Conservation (phyloP, 495 filamentous ascomycete species). For the Aspergillus nidulans region DNA sequence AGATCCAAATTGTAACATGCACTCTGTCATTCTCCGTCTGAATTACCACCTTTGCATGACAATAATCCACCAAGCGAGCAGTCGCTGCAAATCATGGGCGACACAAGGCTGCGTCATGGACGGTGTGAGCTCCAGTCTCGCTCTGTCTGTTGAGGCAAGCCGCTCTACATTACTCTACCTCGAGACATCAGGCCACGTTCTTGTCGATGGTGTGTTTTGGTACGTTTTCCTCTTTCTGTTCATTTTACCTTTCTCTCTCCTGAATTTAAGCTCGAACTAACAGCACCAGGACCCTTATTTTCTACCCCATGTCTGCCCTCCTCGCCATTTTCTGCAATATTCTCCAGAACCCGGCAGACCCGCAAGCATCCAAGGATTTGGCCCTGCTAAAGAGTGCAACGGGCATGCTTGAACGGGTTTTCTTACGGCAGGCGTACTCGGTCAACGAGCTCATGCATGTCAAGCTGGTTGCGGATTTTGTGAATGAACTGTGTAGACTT, state of each 20-base stretch:
- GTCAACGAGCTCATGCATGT: slow-evolving; percentile 42
- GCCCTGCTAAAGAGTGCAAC: slow-evolving; percentile 37
- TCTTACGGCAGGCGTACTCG: slow-evolving; percentile 31
- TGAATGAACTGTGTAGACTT: slow-evolving; percentile 41
- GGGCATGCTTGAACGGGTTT: slow-evolving; percentile 40
- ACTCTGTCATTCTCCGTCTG: slow-evolving; percentile 42
- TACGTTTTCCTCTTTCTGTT: slow-evolving; percentile 16
- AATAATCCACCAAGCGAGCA: slow-evolving; percentile 49
- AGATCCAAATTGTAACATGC: slow-evolving; percentile 36
- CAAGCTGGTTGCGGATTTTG: slow-evolving; percentile 45
- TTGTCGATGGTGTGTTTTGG: slow-evolving; percentile 47
- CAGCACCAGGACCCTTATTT: slow-evolving; percentile 38
- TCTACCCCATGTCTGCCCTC: slow-evolving; percentile 51
- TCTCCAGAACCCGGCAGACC: slow-evolving; percentile 42
- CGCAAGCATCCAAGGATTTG: slow-evolving; percentile 41
- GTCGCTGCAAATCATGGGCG: slow-evolving; percentile 39
- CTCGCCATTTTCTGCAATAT: slow-evolving; percentile 49
- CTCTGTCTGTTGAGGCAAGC: slow-evolving; percentile 48
- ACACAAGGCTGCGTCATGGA: slow-evolving; percentile 36
- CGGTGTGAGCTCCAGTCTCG: slow-evolving; percentile 46
- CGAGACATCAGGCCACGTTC: slow-evolving; percentile 33
- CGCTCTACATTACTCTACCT: slow-evolving; percentile 47
- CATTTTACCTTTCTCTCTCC: not conserved
- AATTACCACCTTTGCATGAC: slow-evolving; percentile 51
- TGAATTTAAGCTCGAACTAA: not conserved